Evolutionary conservation across 2,329 filamentous ascomycete genomes (phyloP).

Genomic region (Pyricularia grisea): DNA sequence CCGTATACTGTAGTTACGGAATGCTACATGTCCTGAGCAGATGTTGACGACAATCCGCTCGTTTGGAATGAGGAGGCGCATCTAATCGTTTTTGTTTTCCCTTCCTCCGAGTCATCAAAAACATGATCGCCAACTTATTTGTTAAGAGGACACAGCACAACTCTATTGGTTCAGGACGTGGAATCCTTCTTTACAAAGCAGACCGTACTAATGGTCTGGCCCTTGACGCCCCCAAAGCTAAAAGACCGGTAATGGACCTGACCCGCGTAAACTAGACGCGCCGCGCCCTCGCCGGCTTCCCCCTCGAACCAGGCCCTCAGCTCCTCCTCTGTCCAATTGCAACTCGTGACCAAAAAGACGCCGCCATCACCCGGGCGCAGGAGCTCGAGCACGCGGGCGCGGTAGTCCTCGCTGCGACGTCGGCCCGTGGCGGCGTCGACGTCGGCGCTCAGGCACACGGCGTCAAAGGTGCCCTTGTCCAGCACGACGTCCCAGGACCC

Average conservation of each 20-base stretch:
- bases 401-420: conserved; percentile 67
- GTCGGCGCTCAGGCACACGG: conserved; percentile 66
- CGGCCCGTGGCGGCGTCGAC: conserved; percentile 28
- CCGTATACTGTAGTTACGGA: too few relatives aligned
- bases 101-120: not conserved
- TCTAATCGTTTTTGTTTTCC: not conserved
- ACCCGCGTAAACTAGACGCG: conserved; percentile 49
- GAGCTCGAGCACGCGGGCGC: conserved; percentile 55
- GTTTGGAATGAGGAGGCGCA: not conserved
- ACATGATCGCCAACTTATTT: too few relatives aligned
- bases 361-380: conserved; percentile 65
- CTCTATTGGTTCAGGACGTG: not conserved
- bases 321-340: conserved; percentile 95
- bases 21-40: not conserved
- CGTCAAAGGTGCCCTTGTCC: conserved; percentile 99
- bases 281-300: conserved; percentile 11
- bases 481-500: conserved; percentile 78
- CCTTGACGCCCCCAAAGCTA: conserved; percentile 79
- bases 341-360: conserved; percentile 80
- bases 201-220: conserved; percentile 80
- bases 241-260: conserved; percentile 77
- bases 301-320: conserved; percentile 68
- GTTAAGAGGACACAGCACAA: too few relatives aligned
- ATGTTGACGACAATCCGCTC: not conserved
- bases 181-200: conserved; percentile 52